These are phyloP conservation scores for Arthroderma sp. DNA, from an alignment of 2,329 filamentous ascomycete genomes.

Conservation along the genomic window DNA sequence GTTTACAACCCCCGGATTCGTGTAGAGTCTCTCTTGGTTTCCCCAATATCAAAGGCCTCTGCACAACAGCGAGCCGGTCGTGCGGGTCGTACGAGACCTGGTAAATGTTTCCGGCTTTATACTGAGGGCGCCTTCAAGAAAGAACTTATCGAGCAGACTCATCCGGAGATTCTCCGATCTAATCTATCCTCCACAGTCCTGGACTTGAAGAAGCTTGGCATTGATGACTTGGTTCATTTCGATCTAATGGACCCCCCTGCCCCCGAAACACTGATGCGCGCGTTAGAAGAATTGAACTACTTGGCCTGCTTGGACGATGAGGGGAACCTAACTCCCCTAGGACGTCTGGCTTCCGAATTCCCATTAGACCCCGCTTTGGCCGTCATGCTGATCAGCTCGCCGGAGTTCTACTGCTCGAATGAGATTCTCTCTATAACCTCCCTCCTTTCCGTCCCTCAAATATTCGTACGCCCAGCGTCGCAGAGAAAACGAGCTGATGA, in stretches of 20 bases:
- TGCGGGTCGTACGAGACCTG: conserved; percentile 94
- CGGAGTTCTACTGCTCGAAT: conserved; percentile 97
- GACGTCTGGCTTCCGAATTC: conserved; percentile 82
- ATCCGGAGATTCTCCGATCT: conserved; percentile 88
- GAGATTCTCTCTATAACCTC: conserved; percentile 93
- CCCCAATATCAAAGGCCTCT: conserved; percentile 93
- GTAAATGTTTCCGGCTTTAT: conserved; percentile 96
- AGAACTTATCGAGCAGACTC: conserved; percentile 92
- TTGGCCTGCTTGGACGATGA: conserved; percentile 93
- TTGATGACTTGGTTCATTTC: conserved; percentile 93
- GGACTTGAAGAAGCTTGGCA: conserved; percentile 91
- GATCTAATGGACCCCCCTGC: conserved; percentile 98
- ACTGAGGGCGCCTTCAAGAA: conserved; percentile 95
- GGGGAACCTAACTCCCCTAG: conserved; percentile 76
- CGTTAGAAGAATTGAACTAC: conserved; percentile 94
- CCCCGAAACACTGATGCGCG: conserved; percentile 95
- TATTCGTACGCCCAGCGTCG: conserved; percentile 77
- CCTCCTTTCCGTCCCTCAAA: conserved; percentile 82
- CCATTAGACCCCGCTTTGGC: conserved; percentile 86
- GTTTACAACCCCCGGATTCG: conserved; percentile 96
- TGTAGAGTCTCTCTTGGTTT: conserved; percentile 93
- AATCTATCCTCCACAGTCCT: conserved; percentile 91
- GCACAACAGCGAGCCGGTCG: conserved; percentile 95
- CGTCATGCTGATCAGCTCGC: conserved; percentile 94
- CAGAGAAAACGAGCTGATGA: conserved; percentile 86